phyloP scores from a whole-genome alignment of 2,329 filamentous ascomycete genomes.

The Aurifilum marmelostoma region DNA sequence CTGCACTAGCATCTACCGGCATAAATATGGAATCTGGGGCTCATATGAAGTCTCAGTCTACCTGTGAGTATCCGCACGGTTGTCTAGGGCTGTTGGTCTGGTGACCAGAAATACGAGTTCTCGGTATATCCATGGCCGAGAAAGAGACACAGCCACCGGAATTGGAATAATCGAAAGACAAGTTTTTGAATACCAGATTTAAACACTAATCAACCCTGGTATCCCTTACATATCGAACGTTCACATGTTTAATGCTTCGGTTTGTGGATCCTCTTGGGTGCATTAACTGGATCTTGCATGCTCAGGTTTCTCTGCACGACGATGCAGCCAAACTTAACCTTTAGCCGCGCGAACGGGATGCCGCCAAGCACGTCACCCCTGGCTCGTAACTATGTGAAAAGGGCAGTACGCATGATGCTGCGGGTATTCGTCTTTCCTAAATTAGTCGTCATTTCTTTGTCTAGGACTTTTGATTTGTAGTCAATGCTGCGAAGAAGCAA shows the following conservation, averaged over 20 bases:
- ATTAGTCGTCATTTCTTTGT: too few species aligned
- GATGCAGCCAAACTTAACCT: not conserved
- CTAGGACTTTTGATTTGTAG: not conserved
- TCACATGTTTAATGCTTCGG: not conserved
- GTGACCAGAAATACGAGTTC: not conserved
- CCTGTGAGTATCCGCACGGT: not conserved
- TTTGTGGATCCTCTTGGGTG: not conserved
- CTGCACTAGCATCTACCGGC: not conserved
- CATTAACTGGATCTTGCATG: not conserved
- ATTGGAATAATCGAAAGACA: not conserved
- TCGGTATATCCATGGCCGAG: not conserved
- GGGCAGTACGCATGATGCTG: not conserved
- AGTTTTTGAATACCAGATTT: not conserved
- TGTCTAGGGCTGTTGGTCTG: not conserved
- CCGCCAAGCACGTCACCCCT: not conserved
- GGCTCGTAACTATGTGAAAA: not conserved
- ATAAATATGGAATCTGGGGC: not conserved
- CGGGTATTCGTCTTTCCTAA: not conserved
- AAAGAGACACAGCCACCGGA: not conserved
- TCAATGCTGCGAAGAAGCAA: not conserved
- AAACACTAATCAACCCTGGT: not conserved
- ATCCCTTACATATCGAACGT: not conserved
- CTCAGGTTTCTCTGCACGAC: not conserved
- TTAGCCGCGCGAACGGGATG: conserved; percentile 1
- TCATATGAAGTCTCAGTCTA: not conserved